A percentile compares a stretch with the other conserved stretches of the same genome.
These are phyloP conservation scores for Mortierella alpina DNA, from an alignment of 192 early-diverging fungal species.

Conservation along the genomic window DNA sequence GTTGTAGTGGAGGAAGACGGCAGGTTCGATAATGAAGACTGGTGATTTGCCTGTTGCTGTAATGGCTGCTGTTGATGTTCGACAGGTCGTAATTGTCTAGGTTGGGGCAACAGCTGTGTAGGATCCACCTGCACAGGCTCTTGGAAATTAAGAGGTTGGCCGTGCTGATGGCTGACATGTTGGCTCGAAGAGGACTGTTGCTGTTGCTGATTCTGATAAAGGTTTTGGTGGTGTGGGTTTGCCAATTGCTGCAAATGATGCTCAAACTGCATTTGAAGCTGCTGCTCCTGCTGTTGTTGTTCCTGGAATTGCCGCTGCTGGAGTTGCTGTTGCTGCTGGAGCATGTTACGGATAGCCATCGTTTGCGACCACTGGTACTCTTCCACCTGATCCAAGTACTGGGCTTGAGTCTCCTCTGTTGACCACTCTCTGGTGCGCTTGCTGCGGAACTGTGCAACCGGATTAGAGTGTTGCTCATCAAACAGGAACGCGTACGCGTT, in stretches of 20 bases:
- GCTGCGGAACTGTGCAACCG: not conserved
- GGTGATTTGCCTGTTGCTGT: not conserved
- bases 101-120: no score
- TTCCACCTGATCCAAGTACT: slow-evolving; percentile 46
- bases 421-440: slow-evolving; percentile 36
- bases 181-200: not conserved
- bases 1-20: not conserved
- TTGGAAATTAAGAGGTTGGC: no score
- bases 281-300: slow-evolving; percentile 17
- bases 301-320: slow-evolving; percentile 7
- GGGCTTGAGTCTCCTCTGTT: slow-evolving; percentile 30
- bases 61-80: not conserved
- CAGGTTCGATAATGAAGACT: not conserved
- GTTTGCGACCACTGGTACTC: slow-evolving; percentile 43
- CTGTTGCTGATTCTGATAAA: slow-evolving; percentile 10
- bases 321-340: slow-evolving; percentile 27
- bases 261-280: slow-evolving; percentile 9
- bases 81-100: no score
- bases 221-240: not conserved
- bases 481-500: slow-evolving; percentile 10
- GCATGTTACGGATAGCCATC: slow-evolving; percentile 33
- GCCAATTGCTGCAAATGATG: slow-evolving; percentile 9
- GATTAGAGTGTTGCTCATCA: slow-evolving; percentile 7
- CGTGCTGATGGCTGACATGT: no score
- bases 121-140: no score